Percentiles rank a stretch among this genome's conserved stretches.
These are phyloP conservation scores for Periconia sp. DNA, from an alignment of 2,329 filamentous ascomycete species.

Conservation along the genomic window DNA sequence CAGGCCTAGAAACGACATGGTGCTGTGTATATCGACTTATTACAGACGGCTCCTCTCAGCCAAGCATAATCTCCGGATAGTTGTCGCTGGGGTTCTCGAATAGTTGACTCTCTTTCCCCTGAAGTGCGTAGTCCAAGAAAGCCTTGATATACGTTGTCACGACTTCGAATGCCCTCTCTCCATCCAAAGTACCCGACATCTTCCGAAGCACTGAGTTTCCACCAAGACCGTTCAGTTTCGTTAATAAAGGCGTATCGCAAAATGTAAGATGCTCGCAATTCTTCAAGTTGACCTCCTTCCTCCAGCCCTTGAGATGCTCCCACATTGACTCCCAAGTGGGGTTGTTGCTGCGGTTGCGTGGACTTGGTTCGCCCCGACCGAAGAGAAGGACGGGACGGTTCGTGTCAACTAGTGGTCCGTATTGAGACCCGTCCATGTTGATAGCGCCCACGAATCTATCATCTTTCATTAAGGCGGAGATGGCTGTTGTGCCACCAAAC, in stretches of 20 bases:
- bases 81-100: slow-evolving; percentile 1
- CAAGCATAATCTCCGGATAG: slow-evolving; percentile 7
- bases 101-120: slow-evolving; percentile 4
- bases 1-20: too few species aligned
- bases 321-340: slow-evolving; percentile 12
- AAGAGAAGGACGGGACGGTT: slow-evolving; percentile 13
- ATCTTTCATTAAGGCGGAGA: slow-evolving; percentile 25
- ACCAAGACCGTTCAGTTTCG: slow-evolving; percentile 10
- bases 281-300: slow-evolving; percentile 13
- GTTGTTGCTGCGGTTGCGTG: slow-evolving; percentile 16
- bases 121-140: slow-evolving; percentile 15
- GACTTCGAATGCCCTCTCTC: slow-evolving; percentile 10
- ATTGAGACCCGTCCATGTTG: slow-evolving; percentile 37
- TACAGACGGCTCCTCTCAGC: not conserved
- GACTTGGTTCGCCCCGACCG: slow-evolving; percentile 39
- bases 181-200: slow-evolving; percentile 15
- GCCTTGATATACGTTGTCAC: slow-evolving; percentile 8
- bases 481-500: slow-evolving; percentile 31
- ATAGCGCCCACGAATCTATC: slow-evolving; percentile 26
- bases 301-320: slow-evolving; percentile 10
- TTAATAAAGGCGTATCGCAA: slow-evolving; percentile 10
- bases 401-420: slow-evolving; percentile 21
- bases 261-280: slow-evolving; percentile 11
- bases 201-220: not conserved
- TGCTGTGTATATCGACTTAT: not conserved